These are phyloP conservation scores for Flaveria sonorensis DNA, from an alignment of 129 eudicot species.

Conservation along the genomic window DNA sequence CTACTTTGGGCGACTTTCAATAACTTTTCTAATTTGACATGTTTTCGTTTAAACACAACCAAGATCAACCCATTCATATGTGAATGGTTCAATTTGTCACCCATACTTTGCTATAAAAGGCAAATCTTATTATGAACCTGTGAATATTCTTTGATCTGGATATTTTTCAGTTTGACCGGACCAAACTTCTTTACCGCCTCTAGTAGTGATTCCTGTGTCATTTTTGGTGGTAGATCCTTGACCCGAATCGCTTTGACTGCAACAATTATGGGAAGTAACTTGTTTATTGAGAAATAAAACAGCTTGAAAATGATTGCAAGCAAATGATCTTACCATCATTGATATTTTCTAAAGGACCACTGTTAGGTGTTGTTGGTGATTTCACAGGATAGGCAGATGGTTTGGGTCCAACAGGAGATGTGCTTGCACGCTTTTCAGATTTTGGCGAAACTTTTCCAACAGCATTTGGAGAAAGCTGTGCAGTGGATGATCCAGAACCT, in stretches of 20 bases:
- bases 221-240: slow-evolving; percentile 39
- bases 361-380: slow-evolving; percentile 17
- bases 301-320: neutral
- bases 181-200: slow-evolving; percentile 41
- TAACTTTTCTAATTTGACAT: neutral
- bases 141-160: slow-evolving; percentile 44
- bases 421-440: neutral
- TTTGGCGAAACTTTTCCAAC: slow-evolving; percentile 10
- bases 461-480: slow-evolving; percentile 21
- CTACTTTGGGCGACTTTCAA: neutral
- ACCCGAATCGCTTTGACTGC: slow-evolving; percentile 44
- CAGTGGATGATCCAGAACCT: slow-evolving; percentile 13
- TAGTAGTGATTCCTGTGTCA: slow-evolving; percentile 31
- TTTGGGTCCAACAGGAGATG: slow-evolving; percentile 17
- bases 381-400: slow-evolving; percentile 19
- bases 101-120: neutral
- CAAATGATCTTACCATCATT: slow-evolving; percentile 26
- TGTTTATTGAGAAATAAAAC: slow-evolving; percentile 9
- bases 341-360: slow-evolving; percentile 10
- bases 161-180: slow-evolving; percentile 26
- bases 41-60: neutral
- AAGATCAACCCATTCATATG: neutral
- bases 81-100: neutral
- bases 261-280: neutral
- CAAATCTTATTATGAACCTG: slow-evolving; percentile 23